phyloP scores from a whole-genome alignment of 208 protist genomes.

The Acanthamoeba triangularis region DNA sequence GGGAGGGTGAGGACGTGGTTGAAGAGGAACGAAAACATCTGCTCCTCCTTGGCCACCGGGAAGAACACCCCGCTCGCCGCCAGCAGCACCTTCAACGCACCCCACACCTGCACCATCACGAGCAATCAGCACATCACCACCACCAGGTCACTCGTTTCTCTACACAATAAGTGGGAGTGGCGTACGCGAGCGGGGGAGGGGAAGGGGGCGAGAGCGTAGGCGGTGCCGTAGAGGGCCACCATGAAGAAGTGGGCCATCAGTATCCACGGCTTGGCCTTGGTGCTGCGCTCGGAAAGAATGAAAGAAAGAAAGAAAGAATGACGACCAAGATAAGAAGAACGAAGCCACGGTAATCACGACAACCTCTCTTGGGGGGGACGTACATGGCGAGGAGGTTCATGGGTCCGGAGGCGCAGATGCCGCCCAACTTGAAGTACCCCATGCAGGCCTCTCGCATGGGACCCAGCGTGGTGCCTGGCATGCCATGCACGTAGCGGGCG shows the following conservation, averaged over 20 bases:
- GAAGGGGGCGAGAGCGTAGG: neutral
- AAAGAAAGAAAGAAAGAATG: no score
- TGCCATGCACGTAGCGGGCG: neutral
- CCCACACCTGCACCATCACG: neutral
- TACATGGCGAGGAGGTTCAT: slow-evolving; percentile 91
- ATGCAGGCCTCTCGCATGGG: slow-evolving; percentile 93
- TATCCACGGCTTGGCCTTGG: slow-evolving; percentile 16
- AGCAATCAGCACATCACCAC: no score
- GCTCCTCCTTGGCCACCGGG: neutral
- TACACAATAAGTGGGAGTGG: neutral
- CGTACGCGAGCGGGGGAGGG: neutral
- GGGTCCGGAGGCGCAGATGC: slow-evolving; percentile 92
- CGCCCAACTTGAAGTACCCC: slow-evolving; percentile 94
- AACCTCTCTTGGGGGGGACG: neutral
- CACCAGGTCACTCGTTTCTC: neutral
- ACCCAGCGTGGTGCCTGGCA: slow-evolving; percentile 74
- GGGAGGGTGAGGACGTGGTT: slow-evolving; percentile 19
- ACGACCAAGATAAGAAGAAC: neutral
- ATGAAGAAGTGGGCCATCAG: slow-evolving; percentile 45
- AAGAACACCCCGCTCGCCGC: slow-evolving; percentile 25
- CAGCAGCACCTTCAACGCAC: neutral
- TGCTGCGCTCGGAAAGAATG: neutral
- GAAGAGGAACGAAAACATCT: slow-evolving; percentile 8
- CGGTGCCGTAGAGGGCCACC: slow-evolving; percentile 32
- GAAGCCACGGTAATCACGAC: no score